A percentile compares a stretch with the other conserved stretches of the same genome.
These are phyloP conservation scores for Phylloporus arenicola DNA, from an alignment of 768 basidiomycete genomes.

Conservation along the genomic window DNA sequence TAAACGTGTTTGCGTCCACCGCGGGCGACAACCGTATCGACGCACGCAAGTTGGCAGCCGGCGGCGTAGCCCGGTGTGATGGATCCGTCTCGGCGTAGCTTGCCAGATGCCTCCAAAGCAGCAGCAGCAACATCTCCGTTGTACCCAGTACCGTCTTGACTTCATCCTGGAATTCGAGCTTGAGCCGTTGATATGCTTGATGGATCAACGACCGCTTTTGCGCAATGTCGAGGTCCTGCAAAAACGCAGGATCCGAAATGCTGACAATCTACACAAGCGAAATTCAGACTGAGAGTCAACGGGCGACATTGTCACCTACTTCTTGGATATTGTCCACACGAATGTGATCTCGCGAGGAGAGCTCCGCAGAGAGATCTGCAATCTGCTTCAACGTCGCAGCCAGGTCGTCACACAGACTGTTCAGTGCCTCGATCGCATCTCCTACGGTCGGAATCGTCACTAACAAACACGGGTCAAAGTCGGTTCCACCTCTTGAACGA, in stretches of 20 bases:
- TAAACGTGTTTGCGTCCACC: slow-evolving; percentile 55
- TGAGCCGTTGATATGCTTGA: slow-evolving; percentile 51
- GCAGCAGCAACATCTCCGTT: slow-evolving; percentile 71
- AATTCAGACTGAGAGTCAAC: neutral
- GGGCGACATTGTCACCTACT: slow-evolving; percentile 32
- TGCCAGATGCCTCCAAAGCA: slow-evolving; percentile 75
- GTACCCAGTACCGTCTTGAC: slow-evolving; percentile 61
- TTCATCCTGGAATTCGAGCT: slow-evolving; percentile 35
- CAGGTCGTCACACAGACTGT: slow-evolving; percentile 58
- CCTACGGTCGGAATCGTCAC: slow-evolving; percentile 75
- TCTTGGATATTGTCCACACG: slow-evolving; percentile 67
- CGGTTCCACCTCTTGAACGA: neutral
- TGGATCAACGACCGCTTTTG: slow-evolving; percentile 67
- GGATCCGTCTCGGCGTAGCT: slow-evolving; percentile 47
- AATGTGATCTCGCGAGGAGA: slow-evolving; percentile 67
- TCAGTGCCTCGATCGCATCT: slow-evolving; percentile 64
- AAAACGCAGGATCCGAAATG: slow-evolving; percentile 47
- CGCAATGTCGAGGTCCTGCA: slow-evolving; percentile 60
- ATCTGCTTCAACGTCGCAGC: slow-evolving; percentile 59
- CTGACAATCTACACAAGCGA: slow-evolving; percentile 39
- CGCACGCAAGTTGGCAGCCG: slow-evolving; percentile 34
- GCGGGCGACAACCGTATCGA: slow-evolving; percentile 54
- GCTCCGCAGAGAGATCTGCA: slow-evolving; percentile 59
- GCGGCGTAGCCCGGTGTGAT: slow-evolving; percentile 1
- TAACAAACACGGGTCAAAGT: slow-evolving; percentile 21